Evolutionary conservation across 2,329 filamentous ascomycete genomes (phyloP), one percentile per base, ranked within the genome.

Genomic region (Talaromyces marneffei): DNA sequence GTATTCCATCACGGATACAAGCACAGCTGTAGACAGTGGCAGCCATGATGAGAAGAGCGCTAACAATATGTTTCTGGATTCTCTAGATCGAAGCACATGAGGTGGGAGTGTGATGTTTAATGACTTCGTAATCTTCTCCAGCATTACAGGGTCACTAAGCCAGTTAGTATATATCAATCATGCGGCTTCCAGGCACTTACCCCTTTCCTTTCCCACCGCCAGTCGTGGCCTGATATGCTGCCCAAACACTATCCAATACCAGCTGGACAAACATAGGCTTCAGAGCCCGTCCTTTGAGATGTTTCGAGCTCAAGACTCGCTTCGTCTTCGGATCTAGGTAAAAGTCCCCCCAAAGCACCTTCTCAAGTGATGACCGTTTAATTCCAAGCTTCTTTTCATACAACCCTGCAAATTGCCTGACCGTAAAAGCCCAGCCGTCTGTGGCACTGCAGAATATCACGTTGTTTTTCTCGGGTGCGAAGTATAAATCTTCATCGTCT

Each of bases 241-340:
- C 92, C 94, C 94, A 99, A 60, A 99, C 88, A 63, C 92, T 93
- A 67, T 97, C 94, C 59, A 99, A 82, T 6, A 99, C 94, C 55
- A 99, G 81, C 74, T 97, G 94, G 14, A 97, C 94, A 74, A 99
- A 99, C 84, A 99, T 91, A 8, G 94, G 94, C 77, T 97, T 99
- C 64, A 99, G 78, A 62, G 88, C 85, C 52, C 94, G 84, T 3
- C 94, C 94, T 72, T 96, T 97, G 56, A 99, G 80, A 78, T 99
- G 94, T 75, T 96, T 97, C 29, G 87, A 85, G 0, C 88, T 90
- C 5, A 99, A 80, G 0, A 99, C 88, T 71, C 96, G 91, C 75
- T 96, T 99, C 1, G 92, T 96, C 76, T 97, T 99, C 6, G 94
- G 92, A 70, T 99, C 94, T 48, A 99, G 80, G 74, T 97, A 99